Evolutionary conservation across 164 flowering plant species (phyloP).

Genomic region (Vitis vinifera): DNA sequence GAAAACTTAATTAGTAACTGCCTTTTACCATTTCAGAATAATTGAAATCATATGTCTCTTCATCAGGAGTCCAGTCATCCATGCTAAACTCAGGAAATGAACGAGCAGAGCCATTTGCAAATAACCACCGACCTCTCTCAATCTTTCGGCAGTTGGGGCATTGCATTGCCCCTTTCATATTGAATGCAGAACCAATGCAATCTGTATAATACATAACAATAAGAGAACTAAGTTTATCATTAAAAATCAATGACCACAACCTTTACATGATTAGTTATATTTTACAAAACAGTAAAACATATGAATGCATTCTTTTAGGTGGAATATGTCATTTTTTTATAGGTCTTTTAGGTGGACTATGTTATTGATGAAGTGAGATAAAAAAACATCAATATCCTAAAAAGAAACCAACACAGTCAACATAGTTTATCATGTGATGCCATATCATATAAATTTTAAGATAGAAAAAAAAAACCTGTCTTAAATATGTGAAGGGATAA

Average conservation of each 20-base stretch:
- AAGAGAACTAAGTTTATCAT: neutral
- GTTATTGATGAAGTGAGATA: too few species aligned
- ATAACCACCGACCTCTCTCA: slow-evolving; percentile 50
- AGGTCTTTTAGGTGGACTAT: too few species aligned
- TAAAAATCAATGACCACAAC: neutral
- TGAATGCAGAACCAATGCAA: slow-evolving; percentile 56
- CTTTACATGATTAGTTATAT: neutral
- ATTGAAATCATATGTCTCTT: slow-evolving; percentile 15
- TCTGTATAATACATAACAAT: slow-evolving; percentile 21
- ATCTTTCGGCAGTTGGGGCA: slow-evolving; percentile 52
- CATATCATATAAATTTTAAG: too few species aligned
- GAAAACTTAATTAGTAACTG: neutral
- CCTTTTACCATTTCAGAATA: slow-evolving; percentile 31
- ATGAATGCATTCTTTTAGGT: neutral
- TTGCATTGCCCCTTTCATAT: slow-evolving; percentile 49
- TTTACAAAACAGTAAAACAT: neutral
- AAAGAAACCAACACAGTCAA: too few species aligned
- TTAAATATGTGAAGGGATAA: too few species aligned
- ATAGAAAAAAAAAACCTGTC: too few species aligned
- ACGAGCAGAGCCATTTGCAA: slow-evolving; percentile 30
- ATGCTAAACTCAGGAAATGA: slow-evolving; percentile 19
- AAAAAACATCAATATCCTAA: too few species aligned
- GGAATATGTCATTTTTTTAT: too few species aligned
- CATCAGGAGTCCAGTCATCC: slow-evolving; percentile 31
- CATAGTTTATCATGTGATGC: too few species aligned